These are phyloP conservation scores for Peniophora sp. DNA, from an alignment of 1,284 basidiomycete genomes.

Conservation along the genomic window DNA sequence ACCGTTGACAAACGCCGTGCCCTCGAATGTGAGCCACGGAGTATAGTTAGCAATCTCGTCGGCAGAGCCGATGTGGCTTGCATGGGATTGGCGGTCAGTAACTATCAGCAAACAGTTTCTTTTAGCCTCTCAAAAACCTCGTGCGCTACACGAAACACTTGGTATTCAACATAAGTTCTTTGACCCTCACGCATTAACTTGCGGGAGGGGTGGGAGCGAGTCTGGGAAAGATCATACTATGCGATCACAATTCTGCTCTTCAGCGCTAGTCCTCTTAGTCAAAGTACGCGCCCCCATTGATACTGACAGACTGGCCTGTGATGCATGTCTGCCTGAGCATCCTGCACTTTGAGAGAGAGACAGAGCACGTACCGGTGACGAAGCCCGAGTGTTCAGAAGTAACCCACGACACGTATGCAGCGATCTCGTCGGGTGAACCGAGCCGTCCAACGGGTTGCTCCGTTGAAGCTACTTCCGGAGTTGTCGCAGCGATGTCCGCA, in stretches of 20 bases:
- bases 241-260: too few species aligned
- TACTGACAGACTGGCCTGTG: not conserved
- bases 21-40: conserved; percentile 12
- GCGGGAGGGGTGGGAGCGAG: too few species aligned
- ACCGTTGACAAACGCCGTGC: conserved; percentile 15
- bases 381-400: conserved; percentile 9
- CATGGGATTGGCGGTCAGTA: not conserved
- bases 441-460: conserved; percentile 10
- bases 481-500: too few species aligned
- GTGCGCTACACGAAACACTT: too few species aligned
- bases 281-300: not conserved
- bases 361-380: conserved; percentile 8
- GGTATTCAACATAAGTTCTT: too few species aligned
- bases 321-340: not conserved
- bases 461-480: conserved; percentile 4
- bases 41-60: conserved; percentile 14
- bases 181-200: too few species aligned
- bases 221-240: too few species aligned
- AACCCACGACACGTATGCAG: conserved; percentile 14
- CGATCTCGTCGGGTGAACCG: conserved; percentile 13
- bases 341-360: not conserved
- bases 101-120: too few species aligned
- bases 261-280: too few species aligned
- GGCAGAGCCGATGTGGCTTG: conserved; percentile 5
- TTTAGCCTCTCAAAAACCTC: too few species aligned